These are phyloP conservation scores for Themeda triandra DNA, from an alignment of 176 grass and related monocot genomes.

Conservation along the genomic window DNA sequence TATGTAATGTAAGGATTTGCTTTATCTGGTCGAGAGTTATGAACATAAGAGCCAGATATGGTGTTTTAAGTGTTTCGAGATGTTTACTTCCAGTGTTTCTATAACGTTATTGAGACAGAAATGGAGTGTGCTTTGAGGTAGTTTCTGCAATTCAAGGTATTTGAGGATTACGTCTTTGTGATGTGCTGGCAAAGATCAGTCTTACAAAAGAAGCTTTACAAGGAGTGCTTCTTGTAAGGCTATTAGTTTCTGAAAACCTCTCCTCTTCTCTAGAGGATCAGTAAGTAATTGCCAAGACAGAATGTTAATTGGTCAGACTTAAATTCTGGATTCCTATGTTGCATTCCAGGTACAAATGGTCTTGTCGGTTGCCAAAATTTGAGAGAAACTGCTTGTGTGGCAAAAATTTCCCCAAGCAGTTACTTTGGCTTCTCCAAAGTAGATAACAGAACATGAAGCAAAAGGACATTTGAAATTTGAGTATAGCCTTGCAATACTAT, in stretches of 20 bases:
- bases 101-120: constrained; percentile 41
- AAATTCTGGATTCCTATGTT: constrained; percentile 39
- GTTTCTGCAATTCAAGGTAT: constrained; percentile 50
- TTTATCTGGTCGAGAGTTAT: constrained; percentile 60
- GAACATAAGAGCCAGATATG: constrained; percentile 46
- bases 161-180: constrained; percentile 36
- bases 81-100: constrained; percentile 64
- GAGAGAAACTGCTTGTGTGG: constrained; percentile 33
- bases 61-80: constrained; percentile 42
- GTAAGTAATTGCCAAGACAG: constrained; percentile 21
- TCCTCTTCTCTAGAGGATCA: constrained; percentile 30
- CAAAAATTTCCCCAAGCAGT: constrained; percentile 23
- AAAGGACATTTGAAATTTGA: neutral
- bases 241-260: constrained; percentile 42
- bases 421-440: constrained; percentile 16
- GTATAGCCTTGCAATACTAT: constrained; percentile 26
- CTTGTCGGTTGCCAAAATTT: constrained; percentile 25
- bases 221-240: constrained; percentile 39
- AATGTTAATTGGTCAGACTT: constrained; percentile 35
- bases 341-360: constrained; percentile 29
- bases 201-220: constrained; percentile 42
- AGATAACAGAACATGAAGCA: constrained; percentile 35
- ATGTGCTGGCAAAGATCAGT: constrained; percentile 20
- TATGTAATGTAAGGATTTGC: constrained; percentile 58
- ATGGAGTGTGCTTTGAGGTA: constrained; percentile 38